Base-by-base conservation (phyloP, 305 asterid species). In the Fraxinus baroniana region DNA sequence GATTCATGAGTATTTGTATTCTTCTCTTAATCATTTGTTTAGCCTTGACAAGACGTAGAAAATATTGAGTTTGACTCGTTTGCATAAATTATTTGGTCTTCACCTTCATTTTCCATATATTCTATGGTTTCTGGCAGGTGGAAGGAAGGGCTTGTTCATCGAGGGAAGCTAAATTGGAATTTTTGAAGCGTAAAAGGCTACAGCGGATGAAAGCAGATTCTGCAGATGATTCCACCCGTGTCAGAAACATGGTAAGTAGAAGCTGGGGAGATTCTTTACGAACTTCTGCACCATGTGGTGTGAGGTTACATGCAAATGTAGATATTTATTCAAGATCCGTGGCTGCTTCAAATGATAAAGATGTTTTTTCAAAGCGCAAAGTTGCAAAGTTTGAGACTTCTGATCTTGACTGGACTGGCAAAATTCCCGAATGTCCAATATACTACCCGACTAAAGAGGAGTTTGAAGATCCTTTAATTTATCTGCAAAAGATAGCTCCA, bases 401-500 rank as follows among this genome's bases (percentile, higher is more conserved):
- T 77, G 93, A 94, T 85, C 87, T 90, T 72, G 94, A 91, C 64
- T 95, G 99, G 99, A 94, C 90, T 70, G 91, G 91, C 74, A 89
- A 88, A 87, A 90, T 95, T 82, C 95, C 89, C 0, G 97, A 93
- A 78, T 95, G 98, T 86, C 99, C 99, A 3, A 95, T 93, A 55
- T 95, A 92, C 87, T 70, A 81, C 79, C 99, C 99, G 72, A 90
- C 86, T 83, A 87, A 89, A 82, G 97, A 91, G 88, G 99, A 95
- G 81, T 95, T 95, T 85, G 92, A 93, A 86, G 99, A 95, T 89
- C 99, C 99, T 78, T 83, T 95, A 84, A 89, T 90, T 81, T 95
- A 90, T 91, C 84, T 95, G 86, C 98, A 90, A 85, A 94, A 91
- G 91, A 94, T 95, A 81, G 97, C 99, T 82, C 98, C 97, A 44